Evolutionary conservation across 306 rosid species (phyloP), one percentile per base, ranked within the genome.

Genomic region (Vicia villosa): DNA sequence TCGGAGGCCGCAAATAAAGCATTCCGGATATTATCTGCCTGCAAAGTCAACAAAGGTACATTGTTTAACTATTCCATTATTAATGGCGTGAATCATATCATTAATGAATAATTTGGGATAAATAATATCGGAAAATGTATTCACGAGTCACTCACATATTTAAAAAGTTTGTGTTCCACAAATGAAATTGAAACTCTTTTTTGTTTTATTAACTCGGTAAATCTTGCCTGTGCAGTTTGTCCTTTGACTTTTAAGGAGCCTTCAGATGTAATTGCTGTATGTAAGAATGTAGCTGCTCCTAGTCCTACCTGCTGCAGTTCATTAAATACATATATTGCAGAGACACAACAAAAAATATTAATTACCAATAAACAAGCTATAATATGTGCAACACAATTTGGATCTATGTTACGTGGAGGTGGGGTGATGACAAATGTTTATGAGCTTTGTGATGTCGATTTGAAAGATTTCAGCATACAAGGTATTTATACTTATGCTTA

Each of bases 401-500:
- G 99, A 41, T 88, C 99, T 70, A 80, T 84, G 86, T 87, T 94
- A 61, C 88, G 97, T 38, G 88, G 89, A 79, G 92, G 92, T 36
- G 97, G 99, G 77, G 89, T 94, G 15, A 73, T 86, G 83, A 80
- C 89, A 43, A 86, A 94, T 86, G 78, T 94, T 75, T 94, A 86
- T 73, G 84, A 88, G 83, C 99, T 94, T 67, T 94, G 99, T 74
- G 97, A 94, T 37, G 89, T 94, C 26, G 99, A 94, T 76, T 86
- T 94, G 86, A 94, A 94, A 89, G 99, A 94, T 83, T 94, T 94
- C 81, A 94, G 99, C 82, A 78, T 94, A 73, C 99, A 87, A 91
- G 89, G 99, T 94, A 77, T 49, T 28, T 63, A 66, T 69, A 10
- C 49, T 17, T 62, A 16, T 64, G 42, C 76, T 74, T 21, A 14